Conservation (phyloP, 257 asterid species). For the Solanum stenotomum region DNA sequence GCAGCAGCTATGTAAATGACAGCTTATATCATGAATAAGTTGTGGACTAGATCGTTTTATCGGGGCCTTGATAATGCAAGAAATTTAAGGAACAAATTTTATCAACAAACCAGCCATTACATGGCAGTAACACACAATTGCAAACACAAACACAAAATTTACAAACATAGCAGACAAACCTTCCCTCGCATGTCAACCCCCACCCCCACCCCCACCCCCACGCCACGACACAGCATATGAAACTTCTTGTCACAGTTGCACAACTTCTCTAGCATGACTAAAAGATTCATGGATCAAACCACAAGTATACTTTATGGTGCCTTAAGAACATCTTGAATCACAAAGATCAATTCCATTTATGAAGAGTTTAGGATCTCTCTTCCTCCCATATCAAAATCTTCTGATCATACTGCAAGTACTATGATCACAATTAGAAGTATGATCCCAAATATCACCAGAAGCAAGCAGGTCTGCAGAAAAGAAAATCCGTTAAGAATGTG, state of each 20-base stretch:
- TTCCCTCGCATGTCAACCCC: background rate
- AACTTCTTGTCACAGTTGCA: background rate
- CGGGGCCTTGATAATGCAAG: background rate
- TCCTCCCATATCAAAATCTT: background rate
- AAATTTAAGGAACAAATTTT: background rate
- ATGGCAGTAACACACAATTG: background rate
- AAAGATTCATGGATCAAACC: background rate
- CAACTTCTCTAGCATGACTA: background rate
- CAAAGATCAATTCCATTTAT: background rate
- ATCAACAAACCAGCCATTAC: background rate
- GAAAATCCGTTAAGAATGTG: background rate
- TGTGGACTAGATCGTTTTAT: background rate
- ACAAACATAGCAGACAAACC: background rate
- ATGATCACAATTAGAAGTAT: slow-evolving; percentile 67
- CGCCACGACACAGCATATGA: background rate
- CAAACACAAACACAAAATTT: background rate
- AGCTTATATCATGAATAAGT: background rate
- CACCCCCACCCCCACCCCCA: too few relatives aligned
- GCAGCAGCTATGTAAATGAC: too few relatives aligned
- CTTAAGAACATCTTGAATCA: background rate
- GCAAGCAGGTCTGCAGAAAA: slow-evolving; percentile 65
- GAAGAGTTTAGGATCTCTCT: background rate
- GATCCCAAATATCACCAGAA: slow-evolving; percentile 77
- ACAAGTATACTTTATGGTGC: background rate
- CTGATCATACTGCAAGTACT: slow-evolving; percentile 49